Evolutionary conservation across 2,329 filamentous ascomycete species (phyloP).

Genomic region (Coniochaeta sp.): DNA sequence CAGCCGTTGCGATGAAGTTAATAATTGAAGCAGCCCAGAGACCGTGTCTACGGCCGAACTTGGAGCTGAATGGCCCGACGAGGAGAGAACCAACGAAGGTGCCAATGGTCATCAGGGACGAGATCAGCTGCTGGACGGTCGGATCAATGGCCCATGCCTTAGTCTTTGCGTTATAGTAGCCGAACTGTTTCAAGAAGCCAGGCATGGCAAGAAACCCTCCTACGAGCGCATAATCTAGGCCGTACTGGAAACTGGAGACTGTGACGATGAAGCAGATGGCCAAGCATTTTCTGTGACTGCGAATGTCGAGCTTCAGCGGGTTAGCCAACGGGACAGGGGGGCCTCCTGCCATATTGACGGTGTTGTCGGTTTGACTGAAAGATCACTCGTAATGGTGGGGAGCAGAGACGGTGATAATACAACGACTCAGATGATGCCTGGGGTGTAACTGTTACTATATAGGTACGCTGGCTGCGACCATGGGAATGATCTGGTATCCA

Average conservation of each 20-base stretch:
- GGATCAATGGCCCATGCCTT: slow-evolving; percentile 23
- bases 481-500: neutral
- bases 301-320: slow-evolving; percentile 7
- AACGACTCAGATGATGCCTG: no score
- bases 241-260: slow-evolving; percentile 25
- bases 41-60: slow-evolving; percentile 17
- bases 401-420: neutral
- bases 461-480: neutral
- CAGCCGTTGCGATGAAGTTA: slow-evolving; percentile 19
- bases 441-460: neutral
- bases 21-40: slow-evolving; percentile 20
- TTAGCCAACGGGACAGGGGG: slow-evolving; percentile 13
- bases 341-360: slow-evolving; percentile 9
- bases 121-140: slow-evolving; percentile 26
- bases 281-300: slow-evolving; percentile 7
- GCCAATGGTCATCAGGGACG: slow-evolving; percentile 25
- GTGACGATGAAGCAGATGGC: slow-evolving; percentile 20
- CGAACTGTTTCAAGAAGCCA: slow-evolving; percentile 25
- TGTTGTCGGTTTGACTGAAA: neutral
- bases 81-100: slow-evolving; percentile 23
- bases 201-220: slow-evolving; percentile 27
- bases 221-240: slow-evolving; percentile 22
- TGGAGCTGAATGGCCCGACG: slow-evolving; percentile 20
- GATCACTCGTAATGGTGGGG: neutral
- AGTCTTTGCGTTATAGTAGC: slow-evolving; percentile 18